Base-by-base conservation (phyloP, 768 basidiomycete species). In the Asterophora lycoperdoides region DNA sequence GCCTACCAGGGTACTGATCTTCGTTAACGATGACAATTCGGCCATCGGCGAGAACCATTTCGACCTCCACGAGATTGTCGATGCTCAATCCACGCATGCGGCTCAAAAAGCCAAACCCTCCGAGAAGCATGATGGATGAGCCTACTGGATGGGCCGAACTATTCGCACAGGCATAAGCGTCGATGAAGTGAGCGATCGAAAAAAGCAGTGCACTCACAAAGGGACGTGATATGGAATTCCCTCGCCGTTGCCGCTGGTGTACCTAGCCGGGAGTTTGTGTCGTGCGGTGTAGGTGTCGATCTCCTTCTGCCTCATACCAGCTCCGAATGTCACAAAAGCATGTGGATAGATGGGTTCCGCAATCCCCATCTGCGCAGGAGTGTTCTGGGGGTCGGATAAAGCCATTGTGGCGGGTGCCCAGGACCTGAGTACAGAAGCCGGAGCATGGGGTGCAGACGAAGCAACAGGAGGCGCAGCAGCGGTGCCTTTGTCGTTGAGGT, bases 31-130 rank as follows among this genome's bases (percentile, higher is more conserved):
- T 76, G 17, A 92, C 77, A 39, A 96, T 86, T n/a, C 81, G 71
- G 4, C 93, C 93, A 65, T 95, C 91, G 4, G 92, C 87, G 14
- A 93, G 75, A 2, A 96, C 93, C 68, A 93, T 84, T 66, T 97
- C 93, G 0, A 88, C 86, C 60, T 96, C 93, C 5, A 94, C 86
- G 19, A 95, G 69, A 61, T 88, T 90, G 64, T 97, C 93, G 61
- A 93, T 79, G 50, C 89, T 93, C 46, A 96, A 72, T 5, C 93
- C 93, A 53, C 85, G 79, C 56, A 92, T 67, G 44, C 93, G 78
- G 44, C 89, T 84, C 37, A 93, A 71, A 69, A 95, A 81, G 1
- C 93, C 93, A 59, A 95, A 95, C 1, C 93, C 93, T 14, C 89
- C 92, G 3, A 89, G 75, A 51, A 90, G 68, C 86, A 90, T 86